Evolutionary conservation across 2,329 filamentous ascomycete genomes (phyloP), one percentile per base, ranked within the genome.

Genomic region (Sporothrix curviconia): DNA sequence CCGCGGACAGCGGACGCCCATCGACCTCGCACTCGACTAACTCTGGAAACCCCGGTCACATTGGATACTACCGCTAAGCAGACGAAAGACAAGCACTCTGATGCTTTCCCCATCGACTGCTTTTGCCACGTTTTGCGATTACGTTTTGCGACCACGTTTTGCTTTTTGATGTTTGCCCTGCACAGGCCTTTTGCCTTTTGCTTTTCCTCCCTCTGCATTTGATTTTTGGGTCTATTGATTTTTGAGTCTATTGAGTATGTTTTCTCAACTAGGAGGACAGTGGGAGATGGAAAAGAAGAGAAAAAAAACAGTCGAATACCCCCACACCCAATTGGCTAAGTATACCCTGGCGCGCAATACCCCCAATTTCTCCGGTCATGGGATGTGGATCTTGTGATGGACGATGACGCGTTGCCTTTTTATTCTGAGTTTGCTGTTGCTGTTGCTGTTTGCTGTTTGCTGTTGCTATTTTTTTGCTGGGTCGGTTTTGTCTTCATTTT

Each of bases 41-140:
- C 88, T 92, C 90, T 84, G 90, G 90, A 90, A 94, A 94, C 89
- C 89, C 90, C 81, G 90, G 85, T 79, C 89, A 88, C 65, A 87
- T 91, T 81, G 89, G 89, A 80, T 87, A 89, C 83, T 90, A 87
- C 80, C 89, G 89, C 88, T 92, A 87, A 50, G 85, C 84, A 76
- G 77, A 70, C 68, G 65, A 63, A 66, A 64, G 62, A 60, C 49
- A 63, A 65, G 63, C 54, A 57, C 53, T 62, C 64, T n/a, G n/a
- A n/a, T n/a, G n/a, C 64, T 66, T 63, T 25, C 30, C 50, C 14
- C n/a, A 9, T 42, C 39, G 19, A 12, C 17, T n/a, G 34, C 12
- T 36, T 49, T 36, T 36, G 17, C 15, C 17, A n/a, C 14, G 15
- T 4, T 34, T 47, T 34, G n/a, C n/a, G n/a, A n/a, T n/a, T n/a